Evolutionary conservation across 2,329 filamentous ascomycete genomes (phyloP).

Genomic region (Aspergillus sergii): DNA sequence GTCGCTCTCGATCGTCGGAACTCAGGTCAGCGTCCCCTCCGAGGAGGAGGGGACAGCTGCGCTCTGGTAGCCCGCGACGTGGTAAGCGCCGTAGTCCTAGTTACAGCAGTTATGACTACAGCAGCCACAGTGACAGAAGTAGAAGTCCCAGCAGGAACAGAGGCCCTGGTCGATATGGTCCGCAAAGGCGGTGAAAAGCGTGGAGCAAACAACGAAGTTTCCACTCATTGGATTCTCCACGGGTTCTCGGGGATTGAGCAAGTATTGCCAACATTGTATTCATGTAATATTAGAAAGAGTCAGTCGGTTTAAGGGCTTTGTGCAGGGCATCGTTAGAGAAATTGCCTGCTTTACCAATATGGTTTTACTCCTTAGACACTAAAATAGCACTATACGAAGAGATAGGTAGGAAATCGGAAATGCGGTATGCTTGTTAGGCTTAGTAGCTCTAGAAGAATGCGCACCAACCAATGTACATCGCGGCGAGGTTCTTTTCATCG

Average conservation of each 20-base stretch:
- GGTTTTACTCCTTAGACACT: background rate
- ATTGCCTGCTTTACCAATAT: background rate
- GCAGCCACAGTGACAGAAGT: slow-evolving; percentile 54
- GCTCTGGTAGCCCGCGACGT: slow-evolving; percentile 39
- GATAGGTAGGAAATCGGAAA: background rate
- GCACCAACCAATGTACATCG: slow-evolving; percentile 98
- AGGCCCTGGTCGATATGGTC: slow-evolving; percentile 33
- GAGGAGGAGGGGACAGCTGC: slow-evolving; percentile 36
- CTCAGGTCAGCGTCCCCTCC: slow-evolving; percentile 48
- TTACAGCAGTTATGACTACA: slow-evolving; percentile 65
- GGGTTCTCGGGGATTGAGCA: background rate
- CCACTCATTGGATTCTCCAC: background rate
- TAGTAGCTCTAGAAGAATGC: slow-evolving; percentile 59
- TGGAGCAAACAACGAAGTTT: background rate
- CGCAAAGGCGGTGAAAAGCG: slow-evolving; percentile 14
- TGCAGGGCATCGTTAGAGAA: background rate
- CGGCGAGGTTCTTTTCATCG: slow-evolving; percentile 74
- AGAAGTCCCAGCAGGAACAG: slow-evolving; percentile 55
- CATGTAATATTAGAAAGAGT: background rate
- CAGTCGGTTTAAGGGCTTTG: background rate
- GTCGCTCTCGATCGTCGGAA: slow-evolving; percentile 39
- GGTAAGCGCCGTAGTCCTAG: slow-evolving; percentile 61
- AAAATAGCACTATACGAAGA: background rate
- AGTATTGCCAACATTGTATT: background rate
- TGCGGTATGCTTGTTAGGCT: background rate